Percentiles rank a stretch among this genome's conserved stretches.
These are phyloP conservation scores for Phanerochaete sordida DNA, from an alignment of 768 basidiomycete species.

Conservation along the genomic window DNA sequence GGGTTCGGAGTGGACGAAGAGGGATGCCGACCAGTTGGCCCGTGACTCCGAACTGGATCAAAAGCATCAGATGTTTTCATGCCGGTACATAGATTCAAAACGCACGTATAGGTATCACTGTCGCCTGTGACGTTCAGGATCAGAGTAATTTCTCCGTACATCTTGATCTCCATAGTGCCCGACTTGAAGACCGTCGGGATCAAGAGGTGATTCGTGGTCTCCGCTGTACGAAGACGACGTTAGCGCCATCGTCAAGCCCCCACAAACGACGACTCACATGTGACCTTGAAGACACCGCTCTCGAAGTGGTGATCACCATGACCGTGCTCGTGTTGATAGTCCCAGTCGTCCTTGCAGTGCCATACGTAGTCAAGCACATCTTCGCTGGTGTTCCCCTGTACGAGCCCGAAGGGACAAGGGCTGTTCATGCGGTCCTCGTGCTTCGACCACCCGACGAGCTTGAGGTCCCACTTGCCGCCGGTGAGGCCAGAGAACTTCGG, in stretches of 20 bases:
- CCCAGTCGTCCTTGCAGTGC: conserved; percentile 19
- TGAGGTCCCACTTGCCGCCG: conserved; percentile 14
- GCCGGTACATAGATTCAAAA: background rate
- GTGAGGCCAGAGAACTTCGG: conserved; percentile 11
- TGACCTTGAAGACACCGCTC: conserved; percentile 3
- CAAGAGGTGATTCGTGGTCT: conserved; percentile 24
- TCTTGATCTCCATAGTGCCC: conserved; percentile 21
- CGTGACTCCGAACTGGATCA: conserved; percentile 18
- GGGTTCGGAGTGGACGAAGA: conserved; percentile 16
- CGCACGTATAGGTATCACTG: conserved; percentile 14
- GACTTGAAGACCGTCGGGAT: conserved; percentile 23
- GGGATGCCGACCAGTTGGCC: conserved; percentile 20
- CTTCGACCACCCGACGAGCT: background rate
- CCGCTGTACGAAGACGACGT: background rate
- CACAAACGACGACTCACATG: background rate
- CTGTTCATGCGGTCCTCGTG: background rate
- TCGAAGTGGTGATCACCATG: conserved; percentile 10
- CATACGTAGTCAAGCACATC: conserved; percentile 16
- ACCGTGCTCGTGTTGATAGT: conserved; percentile 13
- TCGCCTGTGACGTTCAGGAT: conserved; percentile 9
- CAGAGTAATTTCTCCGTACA: conserved; percentile 22
- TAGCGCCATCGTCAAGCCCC: background rate
- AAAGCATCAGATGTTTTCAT: background rate
- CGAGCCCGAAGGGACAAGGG: background rate
- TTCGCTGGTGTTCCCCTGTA: background rate